phyloP scores from a whole-genome alignment of 2,329 filamentous ascomycete genomes.

The Colletotrichum truncatum region DNA sequence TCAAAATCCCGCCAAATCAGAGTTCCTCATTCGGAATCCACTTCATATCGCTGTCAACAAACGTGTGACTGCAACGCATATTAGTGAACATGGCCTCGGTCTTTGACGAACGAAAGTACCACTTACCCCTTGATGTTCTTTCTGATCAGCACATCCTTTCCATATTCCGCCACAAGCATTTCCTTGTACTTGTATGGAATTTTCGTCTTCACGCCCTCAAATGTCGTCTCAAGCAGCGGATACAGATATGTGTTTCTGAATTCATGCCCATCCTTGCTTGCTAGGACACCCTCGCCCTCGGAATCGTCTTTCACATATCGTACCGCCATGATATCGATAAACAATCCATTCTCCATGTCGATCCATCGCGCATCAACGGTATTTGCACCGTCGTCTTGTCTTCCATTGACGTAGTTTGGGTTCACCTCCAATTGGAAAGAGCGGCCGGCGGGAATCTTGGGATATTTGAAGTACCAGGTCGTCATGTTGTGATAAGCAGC shows the following conservation, averaged over 20 bases:
- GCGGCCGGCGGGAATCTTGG: constrained; percentile 46
- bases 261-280: constrained; percentile 61
- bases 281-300: constrained; percentile 54
- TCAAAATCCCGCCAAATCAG: not conserved
- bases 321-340: constrained; percentile 61
- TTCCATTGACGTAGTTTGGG: constrained; percentile 48
- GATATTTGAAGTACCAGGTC: constrained; percentile 53
- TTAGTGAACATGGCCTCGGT: constrained; percentile 23
- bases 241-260: constrained; percentile 69
- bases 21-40: constrained; percentile 36
- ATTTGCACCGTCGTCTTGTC: constrained; percentile 45
- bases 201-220: constrained; percentile 72
- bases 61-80: constrained; percentile 45
- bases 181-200: constrained; percentile 72
- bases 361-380: constrained; percentile 60
- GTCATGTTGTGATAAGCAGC: constrained; percentile 73
- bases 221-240: constrained; percentile 73
- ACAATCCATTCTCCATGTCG: constrained; percentile 55
- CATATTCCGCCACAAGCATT: constrained; percentile 67
- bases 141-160: constrained; percentile 57
- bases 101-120: not conserved
- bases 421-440: constrained; percentile 61
- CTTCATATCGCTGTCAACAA: constrained; percentile 47
- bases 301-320: constrained; percentile 57
- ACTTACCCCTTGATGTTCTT: constrained; percentile 63